Evolutionary conservation across 1,139 yeast genomes (phyloP).

Genomic region (Yamadazyma atlantica): DNA sequence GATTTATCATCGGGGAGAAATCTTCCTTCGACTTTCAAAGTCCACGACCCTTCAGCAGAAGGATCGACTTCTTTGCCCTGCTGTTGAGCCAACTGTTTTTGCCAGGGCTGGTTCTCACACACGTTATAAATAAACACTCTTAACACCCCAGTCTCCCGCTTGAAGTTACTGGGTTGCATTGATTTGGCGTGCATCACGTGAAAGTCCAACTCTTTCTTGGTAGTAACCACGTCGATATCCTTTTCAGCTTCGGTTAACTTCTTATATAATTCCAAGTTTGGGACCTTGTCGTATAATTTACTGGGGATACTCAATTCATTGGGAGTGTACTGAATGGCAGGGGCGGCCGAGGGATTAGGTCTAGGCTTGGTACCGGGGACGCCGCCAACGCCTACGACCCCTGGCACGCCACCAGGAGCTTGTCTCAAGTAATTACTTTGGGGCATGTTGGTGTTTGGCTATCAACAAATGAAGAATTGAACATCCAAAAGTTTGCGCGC

Average conservation of each 20-base stretch:
- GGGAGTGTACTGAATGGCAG: conserved; percentile 55
- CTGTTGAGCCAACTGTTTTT: conserved; percentile 41
- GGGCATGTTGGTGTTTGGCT: background rate
- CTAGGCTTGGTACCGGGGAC: conserved; percentile 22
- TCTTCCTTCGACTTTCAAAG: conserved; percentile 84
- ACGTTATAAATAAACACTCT: conserved; percentile 84
- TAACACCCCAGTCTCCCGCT: conserved; percentile 54
- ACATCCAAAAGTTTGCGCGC: background rate
- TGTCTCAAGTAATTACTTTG: background rate
- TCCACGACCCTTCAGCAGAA: conserved; percentile 64
- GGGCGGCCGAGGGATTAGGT: conserved; percentile 37
- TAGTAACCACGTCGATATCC: conserved; percentile 73
- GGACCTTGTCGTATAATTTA: conserved; percentile 59
- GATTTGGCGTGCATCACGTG: conserved; percentile 66
- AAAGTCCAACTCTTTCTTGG: conserved; percentile 80
- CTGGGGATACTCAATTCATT: conserved; percentile 71
- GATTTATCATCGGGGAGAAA: conserved; percentile 39
- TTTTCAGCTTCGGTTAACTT: conserved; percentile 76
- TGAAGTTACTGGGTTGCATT: conserved; percentile 41
- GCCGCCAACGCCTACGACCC: background rate
- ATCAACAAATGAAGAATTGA: background rate
- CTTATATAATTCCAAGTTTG: conserved; percentile 72
- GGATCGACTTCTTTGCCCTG: conserved; percentile 20
- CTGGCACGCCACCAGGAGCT: conserved; percentile 1
- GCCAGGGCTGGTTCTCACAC: conserved; percentile 92